Evolutionary conservation across 1,139 yeast species (phyloP).

Genomic region (Kodamaea alishanica): DNA sequence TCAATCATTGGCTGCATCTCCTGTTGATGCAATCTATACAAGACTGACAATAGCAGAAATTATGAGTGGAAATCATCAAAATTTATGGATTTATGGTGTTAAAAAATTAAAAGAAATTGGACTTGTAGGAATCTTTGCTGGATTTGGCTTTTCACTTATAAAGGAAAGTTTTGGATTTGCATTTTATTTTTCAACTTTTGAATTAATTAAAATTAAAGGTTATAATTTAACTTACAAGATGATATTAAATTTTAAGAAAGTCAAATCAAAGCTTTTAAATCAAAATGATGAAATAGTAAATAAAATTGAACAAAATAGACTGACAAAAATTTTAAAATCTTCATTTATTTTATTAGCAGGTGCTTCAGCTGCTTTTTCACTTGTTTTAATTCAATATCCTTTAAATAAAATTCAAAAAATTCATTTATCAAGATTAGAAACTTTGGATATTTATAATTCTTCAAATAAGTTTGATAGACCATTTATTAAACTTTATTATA

Average conservation of each 20-base stretch:
- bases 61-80: constrained; percentile 62
- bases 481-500: constrained; percentile 52
- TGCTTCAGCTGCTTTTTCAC: constrained; percentile 75
- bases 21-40: constrained; percentile 85
- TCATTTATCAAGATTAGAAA: constrained; percentile 75
- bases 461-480: constrained; percentile 29
- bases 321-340: constrained; percentile 56
- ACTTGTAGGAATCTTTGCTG: constrained; percentile 82
- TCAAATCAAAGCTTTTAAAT: constrained; percentile 22
- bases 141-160: constrained; percentile 68
- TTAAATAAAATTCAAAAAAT: constrained; percentile 74
- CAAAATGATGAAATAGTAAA: constrained; percentile 30
- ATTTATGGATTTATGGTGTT: constrained; percentile 73
- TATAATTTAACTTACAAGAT: constrained; percentile 57
- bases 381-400: constrained; percentile 81
- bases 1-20: constrained; percentile 91
- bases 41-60: constrained; percentile 75
- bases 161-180: constrained; percentile 90
- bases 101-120: constrained; percentile 73
- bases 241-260: constrained; percentile 50
- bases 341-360: constrained; percentile 82
- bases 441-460: constrained; percentile 64
- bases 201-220: constrained; percentile 69
- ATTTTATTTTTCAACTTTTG: constrained; percentile 79
- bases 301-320: constrained; percentile 36